phyloP scores from a whole-genome alignment of 306 rosid genomes.

The Corylus avellana region DNA sequence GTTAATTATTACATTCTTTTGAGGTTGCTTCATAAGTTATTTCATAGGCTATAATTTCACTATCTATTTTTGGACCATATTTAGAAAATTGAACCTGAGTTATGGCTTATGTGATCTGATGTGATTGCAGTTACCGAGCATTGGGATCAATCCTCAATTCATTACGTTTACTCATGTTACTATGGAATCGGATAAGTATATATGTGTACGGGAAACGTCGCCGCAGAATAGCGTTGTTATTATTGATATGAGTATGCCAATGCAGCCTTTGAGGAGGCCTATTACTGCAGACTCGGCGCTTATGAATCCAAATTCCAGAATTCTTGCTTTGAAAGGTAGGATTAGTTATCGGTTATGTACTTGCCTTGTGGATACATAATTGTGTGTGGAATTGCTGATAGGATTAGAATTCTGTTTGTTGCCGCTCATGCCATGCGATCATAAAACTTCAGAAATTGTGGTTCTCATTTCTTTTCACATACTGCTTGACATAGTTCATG shows the following conservation, averaged over 20 bases:
- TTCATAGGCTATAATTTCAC: neutral
- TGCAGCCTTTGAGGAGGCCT: slow-evolving; percentile 95
- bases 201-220: slow-evolving; percentile 87
- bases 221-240: slow-evolving; percentile 95
- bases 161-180: slow-evolving; percentile 95
- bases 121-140: slow-evolving; percentile 81
- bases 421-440: neutral
- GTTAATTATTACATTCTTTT: neutral
- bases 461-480: neutral
- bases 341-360: slow-evolving; percentile 1
- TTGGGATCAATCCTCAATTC: slow-evolving; percentile 88
- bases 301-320: slow-evolving; percentile 95
- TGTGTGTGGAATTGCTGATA: slow-evolving; percentile 16
- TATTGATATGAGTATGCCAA: slow-evolving; percentile 89
- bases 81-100: slow-evolving; percentile 12
- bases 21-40: slow-evolving; percentile 25
- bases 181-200: slow-evolving; percentile 95
- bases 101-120: slow-evolving; percentile 44
- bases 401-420: neutral
- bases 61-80: neutral
- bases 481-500: neutral
- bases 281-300: slow-evolving; percentile 95
- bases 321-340: slow-evolving; percentile 91
- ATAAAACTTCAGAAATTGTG: neutral
- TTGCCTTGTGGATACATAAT: neutral